Conservation (phyloP, 257 asterid species). For the Solanum gracilifrons region DNA sequence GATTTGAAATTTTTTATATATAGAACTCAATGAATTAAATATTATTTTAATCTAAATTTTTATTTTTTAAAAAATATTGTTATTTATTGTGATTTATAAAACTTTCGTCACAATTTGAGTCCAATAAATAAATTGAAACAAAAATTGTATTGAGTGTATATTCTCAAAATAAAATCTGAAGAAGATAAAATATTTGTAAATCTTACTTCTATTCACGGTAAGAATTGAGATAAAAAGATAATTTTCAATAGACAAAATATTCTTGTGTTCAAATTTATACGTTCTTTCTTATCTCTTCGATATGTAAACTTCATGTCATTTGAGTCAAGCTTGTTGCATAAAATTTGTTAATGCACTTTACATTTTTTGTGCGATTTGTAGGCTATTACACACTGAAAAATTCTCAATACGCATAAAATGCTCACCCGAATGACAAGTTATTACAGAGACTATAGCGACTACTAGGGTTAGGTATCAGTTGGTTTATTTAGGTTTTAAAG, state of each 20-base stretch:
- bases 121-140: not conserved
- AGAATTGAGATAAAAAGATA: not conserved
- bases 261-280: not conserved
- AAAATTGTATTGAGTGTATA: not conserved
- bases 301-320: not conserved
- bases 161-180: not conserved
- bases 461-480: not conserved
- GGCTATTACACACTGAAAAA: accelerated
- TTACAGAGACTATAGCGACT: not conserved
- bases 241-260: not conserved
- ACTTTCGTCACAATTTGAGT: not conserved
- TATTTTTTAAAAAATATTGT: not conserved
- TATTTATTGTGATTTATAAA: not conserved
- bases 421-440: too few species aligned
- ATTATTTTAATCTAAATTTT: not conserved
- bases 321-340: not conserved
- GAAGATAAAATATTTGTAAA: not conserved
- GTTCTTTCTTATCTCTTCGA: too few species aligned
- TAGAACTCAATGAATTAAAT: not conserved
- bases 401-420: not conserved
- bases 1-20: not conserved
- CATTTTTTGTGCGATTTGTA: not conserved
- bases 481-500: too few species aligned
- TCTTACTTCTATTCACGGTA: not conserved
- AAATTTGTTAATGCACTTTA: not conserved